Base-by-base conservation (phyloP, 768 basidiomycete genomes). In the Psilocybe cubensis region DNA sequence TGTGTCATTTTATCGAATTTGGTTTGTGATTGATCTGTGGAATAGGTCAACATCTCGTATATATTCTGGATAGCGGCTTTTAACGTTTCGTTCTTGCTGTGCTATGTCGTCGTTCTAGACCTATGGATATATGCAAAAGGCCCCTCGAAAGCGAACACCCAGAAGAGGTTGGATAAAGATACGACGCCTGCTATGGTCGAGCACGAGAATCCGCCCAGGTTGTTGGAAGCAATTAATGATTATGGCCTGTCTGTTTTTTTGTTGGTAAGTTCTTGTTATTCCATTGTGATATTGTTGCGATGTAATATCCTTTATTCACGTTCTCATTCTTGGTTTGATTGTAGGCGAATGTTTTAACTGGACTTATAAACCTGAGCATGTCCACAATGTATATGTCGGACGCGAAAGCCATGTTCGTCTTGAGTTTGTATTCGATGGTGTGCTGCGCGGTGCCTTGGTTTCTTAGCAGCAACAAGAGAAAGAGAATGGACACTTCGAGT, bases 291-390 rank as follows among this genome's bases (percentile, higher is more conserved):
- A 12, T 28, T 58, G 12, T 33, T 40, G 6, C 18, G 17, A 9
- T n/a, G 4, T 4, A 21, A 31, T 17, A 29, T 14, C 6, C 11
- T 27, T 56, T 7, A 42, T 7, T 24, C 14, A 40, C 12, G 20
- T 44, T 41, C 20, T 23, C 29, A 24, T 45, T 10, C 33, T 4
- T 43, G 4, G 21, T 20, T 4, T 25, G 40, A 45, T 33, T 24
- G 3, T 57, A 96, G 94, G 92, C 95, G 0, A 98, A 98, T 68
- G 74, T 96, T 0, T 70, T 83, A 28, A 99, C 96, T 0, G 96
- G 96, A 0, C 61, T 92, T 11, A 77, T 96, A 60, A 99, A 98
- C 68, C 63, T 98, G 31, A 77, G 83, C 0, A 79, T 96, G 57
- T 72, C 74, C 61, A 98, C 94, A 8, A 94, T 98, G 86, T 92